A percentile compares a stretch with the other conserved stretches of the same genome.
These are phyloP conservation scores for Dothideomycetidae sp. DNA, from an alignment of 2,329 filamentous ascomycete species.

Conservation along the genomic window DNA sequence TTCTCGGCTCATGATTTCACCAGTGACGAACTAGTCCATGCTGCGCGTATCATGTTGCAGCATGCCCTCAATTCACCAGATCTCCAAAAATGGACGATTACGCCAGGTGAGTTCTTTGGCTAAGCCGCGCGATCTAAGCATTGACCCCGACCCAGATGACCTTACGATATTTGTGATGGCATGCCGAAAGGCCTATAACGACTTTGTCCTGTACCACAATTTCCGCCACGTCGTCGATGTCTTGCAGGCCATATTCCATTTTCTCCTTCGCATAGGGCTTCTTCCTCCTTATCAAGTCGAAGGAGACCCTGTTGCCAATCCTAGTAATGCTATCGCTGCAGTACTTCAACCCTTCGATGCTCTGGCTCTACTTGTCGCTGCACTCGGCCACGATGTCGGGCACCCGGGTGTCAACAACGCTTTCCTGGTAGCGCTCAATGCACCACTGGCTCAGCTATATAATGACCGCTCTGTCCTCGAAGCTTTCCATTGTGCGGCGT, in stretches of 20 bases:
- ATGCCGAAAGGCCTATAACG: slow-evolving; percentile 87
- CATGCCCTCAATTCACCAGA: slow-evolving; percentile 75
- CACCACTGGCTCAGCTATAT: slow-evolving; percentile 85
- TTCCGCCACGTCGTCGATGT: slow-evolving; percentile 96
- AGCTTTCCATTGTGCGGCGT: slow-evolving; percentile 94
- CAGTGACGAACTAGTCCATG: slow-evolving; percentile 81
- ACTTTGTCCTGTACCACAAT: slow-evolving; percentile 93
- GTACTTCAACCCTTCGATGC: slow-evolving; percentile 79
- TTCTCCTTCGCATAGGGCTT: slow-evolving; percentile 65
- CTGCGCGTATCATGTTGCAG: slow-evolving; percentile 74
- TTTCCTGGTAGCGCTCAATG: slow-evolving; percentile 81
- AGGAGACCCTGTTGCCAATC: slow-evolving; percentile 12
- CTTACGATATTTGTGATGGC: slow-evolving; percentile 75
- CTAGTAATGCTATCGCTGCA: slow-evolving; percentile 48
- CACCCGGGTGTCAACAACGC: slow-evolving; percentile 98
- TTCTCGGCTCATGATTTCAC: slow-evolving; percentile 83
- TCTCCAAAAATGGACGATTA: slow-evolving; percentile 64
- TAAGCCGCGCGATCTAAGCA: slow-evolving; percentile 2
- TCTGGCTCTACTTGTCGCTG: slow-evolving; percentile 76
- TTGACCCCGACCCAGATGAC: slow-evolving; percentile 43
- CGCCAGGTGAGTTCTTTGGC: slow-evolving; percentile 46
- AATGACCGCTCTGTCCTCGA: slow-evolving; percentile 95
- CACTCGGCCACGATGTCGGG: slow-evolving; percentile 95
- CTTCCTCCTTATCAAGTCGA: slow-evolving; percentile 50
- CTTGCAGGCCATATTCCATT: slow-evolving; percentile 78